Evolutionary conservation across 2,329 filamentous ascomycete genomes (phyloP), one percentile per base, ranked within the genome.

Genomic region (Epichloe scottii): DNA sequence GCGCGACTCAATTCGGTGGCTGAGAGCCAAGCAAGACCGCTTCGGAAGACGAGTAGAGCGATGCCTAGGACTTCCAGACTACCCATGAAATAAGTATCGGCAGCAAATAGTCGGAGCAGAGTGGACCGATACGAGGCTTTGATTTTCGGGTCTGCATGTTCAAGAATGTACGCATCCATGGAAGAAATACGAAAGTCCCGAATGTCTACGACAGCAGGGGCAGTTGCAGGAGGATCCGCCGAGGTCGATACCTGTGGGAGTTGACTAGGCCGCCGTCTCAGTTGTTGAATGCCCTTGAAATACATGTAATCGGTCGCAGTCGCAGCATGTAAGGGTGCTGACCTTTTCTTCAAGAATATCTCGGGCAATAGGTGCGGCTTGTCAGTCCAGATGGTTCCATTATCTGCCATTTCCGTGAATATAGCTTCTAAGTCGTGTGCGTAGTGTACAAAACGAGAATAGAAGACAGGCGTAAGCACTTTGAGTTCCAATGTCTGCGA

Each of bases 381-480:
- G 5, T 80, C 78, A 10, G 83, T 64, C 66, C 71, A 75, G 7
- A 84, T 62, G 0, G 81, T 86, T 39, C 71, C 67, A 55, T 74
- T 83, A 52, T 81, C 79, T 43, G 76, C 63, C 59, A 78, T 61
- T 60, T 86, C 81, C 53, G 74, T 72, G 51, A 81, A 77, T 33
- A 86, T 68, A 1, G 79, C 81, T 57, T 84, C 78, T 17, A 78
- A 71, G 21, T 79, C 77, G 58, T 83, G 73, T 0, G 76, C 70
- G 59, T 87, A 85, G 55, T 77, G 73, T 0, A 81, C 71, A 46
- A 87, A 81, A 30, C 82, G 75, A 12, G 77, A 73, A 66, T 88
- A 88, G 60, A 88, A 88, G 0, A 68, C 70, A 1, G 84, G 83
- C 0, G 79, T 83, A 19, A 84, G 63, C 4, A 87, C 68, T 49